A percentile compares a stretch with the other conserved stretches of the same genome.
These are phyloP conservation scores for Jackrogersella minutella DNA, from an alignment of 495 filamentous ascomycete species.

Conservation along the genomic window DNA sequence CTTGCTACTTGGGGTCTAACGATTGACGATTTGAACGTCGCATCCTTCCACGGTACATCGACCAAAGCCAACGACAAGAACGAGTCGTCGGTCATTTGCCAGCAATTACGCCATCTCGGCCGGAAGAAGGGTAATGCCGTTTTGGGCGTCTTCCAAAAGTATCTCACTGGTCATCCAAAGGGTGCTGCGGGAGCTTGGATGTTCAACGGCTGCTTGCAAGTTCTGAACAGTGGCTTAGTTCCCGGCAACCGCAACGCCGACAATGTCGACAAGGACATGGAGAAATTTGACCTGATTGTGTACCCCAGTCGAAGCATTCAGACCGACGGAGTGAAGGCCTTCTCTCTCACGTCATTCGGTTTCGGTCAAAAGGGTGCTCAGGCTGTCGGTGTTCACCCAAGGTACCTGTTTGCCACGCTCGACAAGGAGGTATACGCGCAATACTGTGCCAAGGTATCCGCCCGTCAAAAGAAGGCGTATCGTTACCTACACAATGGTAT, in stretches of 20 bases:
- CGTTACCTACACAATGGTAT: conserved; percentile 96
- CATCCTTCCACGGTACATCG: conserved; percentile 98
- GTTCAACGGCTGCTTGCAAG: conserved; percentile 97
- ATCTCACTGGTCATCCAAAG: conserved; percentile 98
- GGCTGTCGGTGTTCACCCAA: conserved; percentile 94
- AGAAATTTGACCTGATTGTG: conserved; percentile 96
- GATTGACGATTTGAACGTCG: conserved; percentile 92
- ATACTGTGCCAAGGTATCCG: conserved; percentile 87
- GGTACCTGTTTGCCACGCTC: conserved; percentile 94
- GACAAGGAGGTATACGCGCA: conserved; percentile 81
- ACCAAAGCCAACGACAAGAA: conserved; percentile 99
- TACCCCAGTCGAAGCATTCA: conserved; percentile 96
- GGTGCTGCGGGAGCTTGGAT: conserved; percentile 99
- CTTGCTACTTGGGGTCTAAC: conserved; percentile 98
- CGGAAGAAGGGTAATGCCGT: conserved; percentile 95
- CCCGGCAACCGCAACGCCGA: conserved; percentile 98
- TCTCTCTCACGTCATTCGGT: conserved; percentile 98
- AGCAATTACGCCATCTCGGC: conserved; percentile 94
- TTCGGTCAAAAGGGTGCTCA: conserved; percentile 99
- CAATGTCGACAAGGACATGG: conserved; percentile 95
- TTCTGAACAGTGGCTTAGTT: conserved; percentile 90
- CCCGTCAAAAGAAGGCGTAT: conserved; percentile 97
- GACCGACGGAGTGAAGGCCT: conserved; percentile 97
- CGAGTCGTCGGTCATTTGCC: conserved; percentile 96
- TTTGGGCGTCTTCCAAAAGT: conserved; percentile 99